Base-by-base conservation (phyloP, 352 stramenopile genomes). In the Phytophthora citricola region DNA sequence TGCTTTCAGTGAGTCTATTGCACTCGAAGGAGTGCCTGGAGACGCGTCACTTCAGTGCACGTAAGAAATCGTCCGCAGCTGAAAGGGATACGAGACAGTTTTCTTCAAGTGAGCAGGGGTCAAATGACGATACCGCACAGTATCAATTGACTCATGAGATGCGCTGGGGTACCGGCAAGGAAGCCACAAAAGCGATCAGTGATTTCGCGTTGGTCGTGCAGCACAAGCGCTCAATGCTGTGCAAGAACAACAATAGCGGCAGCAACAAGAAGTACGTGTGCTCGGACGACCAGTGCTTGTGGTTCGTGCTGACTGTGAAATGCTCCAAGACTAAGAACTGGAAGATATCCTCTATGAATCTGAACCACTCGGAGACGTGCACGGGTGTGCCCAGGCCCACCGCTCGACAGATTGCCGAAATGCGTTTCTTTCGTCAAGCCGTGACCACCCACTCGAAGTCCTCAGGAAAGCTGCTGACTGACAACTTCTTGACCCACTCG, bases 251-350 rank as follows among this genome's bases (percentile, higher is more conserved):
- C 59, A 93, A 89, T 39, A 84, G 86, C 14, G 83, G 86, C 4
- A 89, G 86, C 62, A 94, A 93, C 75, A 94, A 94, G 50, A 94
- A 94, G 54, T 94, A 94, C 46, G 67, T 94, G 56, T 94, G 86
- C 53, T 94, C 86, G 4, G 83, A 89, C 40, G 73, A 89, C 7
- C 56, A 70, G 7, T 94, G 86, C 20, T 44, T 88, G 6, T 94
- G 86, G 86, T 94, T 92, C 51, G 84, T 93, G 24, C 84, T 88
- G 47, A 72, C 93, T 14, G 79, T 92, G 27, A 92, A 92, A 62
- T 84, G 83, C 1, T 87, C 81, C 73, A 94, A 94, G 63, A 89
- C 83, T n/a, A 90, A 93, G 70, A 94, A 87, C 69, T 94, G 86
- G 86, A 94, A 94, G 58, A 94, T 94, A 68, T 94, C 86, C 32